Percentiles rank a stretch among this genome's conserved stretches.
phyloP scores from a whole-genome alignment of 2,329 filamentous ascomycete species.

The Alternaria sp. region DNA sequence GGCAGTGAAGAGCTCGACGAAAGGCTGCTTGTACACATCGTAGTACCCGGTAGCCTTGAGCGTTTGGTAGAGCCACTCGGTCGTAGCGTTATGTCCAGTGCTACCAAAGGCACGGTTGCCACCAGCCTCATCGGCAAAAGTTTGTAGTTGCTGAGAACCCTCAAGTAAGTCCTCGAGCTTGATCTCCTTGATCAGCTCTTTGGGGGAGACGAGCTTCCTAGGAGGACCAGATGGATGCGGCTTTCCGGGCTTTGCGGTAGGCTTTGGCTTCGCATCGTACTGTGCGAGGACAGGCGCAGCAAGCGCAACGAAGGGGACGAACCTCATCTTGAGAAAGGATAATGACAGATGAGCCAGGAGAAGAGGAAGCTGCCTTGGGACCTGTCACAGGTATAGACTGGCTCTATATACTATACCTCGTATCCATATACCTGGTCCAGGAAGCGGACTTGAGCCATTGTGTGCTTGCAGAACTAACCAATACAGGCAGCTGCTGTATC shows the following conservation, averaged over 20 bases:
- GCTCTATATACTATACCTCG: constrained; percentile 32
- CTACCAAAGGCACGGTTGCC: constrained; percentile 50
- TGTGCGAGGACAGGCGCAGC: constrained; percentile 31
- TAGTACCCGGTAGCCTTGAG: constrained; percentile 44
- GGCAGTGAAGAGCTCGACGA: constrained; percentile 47
- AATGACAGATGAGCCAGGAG: constrained; percentile 13
- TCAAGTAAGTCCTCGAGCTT: constrained; percentile 44
- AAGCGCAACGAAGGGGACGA: constrained; percentile 38
- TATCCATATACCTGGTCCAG: constrained; percentile 15
- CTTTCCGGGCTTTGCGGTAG: constrained; percentile 9
- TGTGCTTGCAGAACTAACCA: constrained; percentile 23
- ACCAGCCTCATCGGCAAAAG: constrained; percentile 42
- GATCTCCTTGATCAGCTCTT: constrained; percentile 39
- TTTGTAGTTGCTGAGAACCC: constrained; percentile 46
- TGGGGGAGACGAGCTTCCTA: constrained; percentile 28
- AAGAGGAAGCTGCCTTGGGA: constrained; percentile 18
- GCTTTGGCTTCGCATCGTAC: constrained; percentile 20
- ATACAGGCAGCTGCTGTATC: constrained; percentile 34
- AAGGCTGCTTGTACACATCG: constrained; percentile 47
- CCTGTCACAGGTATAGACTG: background rate
- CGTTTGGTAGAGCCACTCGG: constrained; percentile 45
- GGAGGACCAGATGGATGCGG: background rate
- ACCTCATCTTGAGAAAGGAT: constrained; percentile 38
- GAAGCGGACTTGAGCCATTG: constrained; percentile 6
- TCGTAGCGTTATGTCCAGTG: constrained; percentile 46